Base-by-base conservation (phyloP, 495 filamentous ascomycete species). In the Penicillium silybi region DNA sequence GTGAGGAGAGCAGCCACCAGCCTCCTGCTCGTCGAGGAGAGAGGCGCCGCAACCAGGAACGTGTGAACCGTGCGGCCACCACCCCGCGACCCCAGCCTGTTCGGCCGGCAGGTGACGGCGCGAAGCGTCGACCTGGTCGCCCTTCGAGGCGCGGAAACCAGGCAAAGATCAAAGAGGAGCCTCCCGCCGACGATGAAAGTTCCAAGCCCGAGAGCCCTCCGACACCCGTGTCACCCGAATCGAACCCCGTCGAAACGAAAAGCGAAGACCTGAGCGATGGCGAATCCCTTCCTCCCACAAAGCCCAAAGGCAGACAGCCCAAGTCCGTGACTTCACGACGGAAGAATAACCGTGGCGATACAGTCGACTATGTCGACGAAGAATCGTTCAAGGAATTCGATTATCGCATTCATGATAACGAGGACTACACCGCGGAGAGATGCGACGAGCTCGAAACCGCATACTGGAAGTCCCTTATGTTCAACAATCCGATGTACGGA, bases 401-500 rank as follows among this genome's bases (percentile, higher is more conserved):
- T 57, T 96, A 97, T 62, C 83, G 81, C 37, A 85, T 97, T 58
- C 80, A 88, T 47, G 85, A 89, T 49, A 80, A 89, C 34, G 78
- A 83, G 27, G 90, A 97, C 26, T 98, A 86, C 64, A 95, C 92
- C 0, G 77, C 84, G 0, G 92, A 97, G 64, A 78, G 93, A 53
- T 96, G 93, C 63, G 88, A 92, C 42, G 95, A 98, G 69, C 77
- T 98, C 4, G 93, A 98, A 70, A 84, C 87, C 22, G 83, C 83
- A 46, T 98, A 98, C 66, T 98, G 93, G 93, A 95, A 90, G 71
- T 92, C 87, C 2, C 77, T 98, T 48, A 97, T 90, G 44, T 97
- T 89, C 70, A 95, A 90, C 53, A 88, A 88, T 42, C 93, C 93
- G 0, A 80, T 98, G 70, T 98, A 98, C 59, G 93, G 95, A 27